Evolutionary conservation across 2,329 filamentous ascomycete species (phyloP), one percentile per base, ranked within the genome.

Genomic region (Bipolaris oryzae): DNA sequence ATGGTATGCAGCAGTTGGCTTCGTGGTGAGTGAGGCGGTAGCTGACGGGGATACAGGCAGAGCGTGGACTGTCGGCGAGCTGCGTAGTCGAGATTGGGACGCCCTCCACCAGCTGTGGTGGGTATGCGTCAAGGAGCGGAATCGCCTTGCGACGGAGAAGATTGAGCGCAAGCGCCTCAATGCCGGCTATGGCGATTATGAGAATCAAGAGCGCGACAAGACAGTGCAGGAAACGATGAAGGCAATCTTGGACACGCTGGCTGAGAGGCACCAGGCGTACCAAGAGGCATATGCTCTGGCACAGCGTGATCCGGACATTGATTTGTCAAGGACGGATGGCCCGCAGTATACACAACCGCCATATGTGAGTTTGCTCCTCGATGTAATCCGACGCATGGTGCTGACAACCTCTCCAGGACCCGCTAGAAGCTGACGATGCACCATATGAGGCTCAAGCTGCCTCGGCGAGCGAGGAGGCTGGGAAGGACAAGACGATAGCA

Each of bases 101-200:
- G 93, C 98, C 76, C 79, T 99, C 68, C 93, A 98, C 77, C 82
- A 83, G 60, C 82, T 99, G 71, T 99, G 94, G 92, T 99, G 93
- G 92, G 85, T 92, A 53, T 98, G 95, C 75, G 85, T 89, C 58
- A 92, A 91, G 79, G 95, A 99, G 80, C 84, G 90, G 69, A 99
- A 99, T 78, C 86, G 91, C 66, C 86, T 98, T 67, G 83, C 87
- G n/a, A 98, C 96, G 28, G 87, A 89, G 65, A 82, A 82, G 50
- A 77, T 82, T 55, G 92, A 96, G 80, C 84, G 91, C 68, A 72
- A 80, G 28, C 84, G 89, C 65, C 73, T 90, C 53, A 82, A 88
- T 63, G 82, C 91, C 46, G 87, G 89, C 25, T 95, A 90, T 70
- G 94, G 94, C 64, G 84, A 88, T 23, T 80, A 80, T 42, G 91